Conservation (phyloP, 805 yeast genomes). For the Hagleromyces aurorensis region DNA sequence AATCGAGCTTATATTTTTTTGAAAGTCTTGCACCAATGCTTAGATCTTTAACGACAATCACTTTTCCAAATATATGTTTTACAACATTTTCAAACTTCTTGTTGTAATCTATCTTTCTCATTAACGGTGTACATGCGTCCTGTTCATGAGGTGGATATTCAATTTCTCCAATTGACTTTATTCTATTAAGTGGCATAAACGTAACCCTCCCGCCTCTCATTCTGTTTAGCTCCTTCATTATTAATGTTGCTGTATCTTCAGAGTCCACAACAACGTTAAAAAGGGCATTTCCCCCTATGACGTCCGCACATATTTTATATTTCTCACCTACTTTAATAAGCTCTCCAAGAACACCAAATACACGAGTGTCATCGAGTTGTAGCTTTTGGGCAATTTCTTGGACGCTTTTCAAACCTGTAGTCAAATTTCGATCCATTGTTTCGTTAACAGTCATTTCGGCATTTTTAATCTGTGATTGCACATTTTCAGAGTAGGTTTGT, state of each 20-base stretch:
- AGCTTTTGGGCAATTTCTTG: constrained; percentile 52
- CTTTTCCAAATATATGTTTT: constrained; percentile 70
- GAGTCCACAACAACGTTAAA: constrained; percentile 86
- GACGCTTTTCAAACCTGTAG: constrained; percentile 64
- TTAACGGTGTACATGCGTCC: constrained; percentile 56
- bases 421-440: constrained; percentile 67
- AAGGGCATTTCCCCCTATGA: constrained; percentile 77
- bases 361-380: constrained; percentile 46
- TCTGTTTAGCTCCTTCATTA: constrained; percentile 69
- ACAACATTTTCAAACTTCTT: constrained; percentile 56
- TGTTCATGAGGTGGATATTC: constrained; percentile 54
- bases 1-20: constrained; percentile 49
- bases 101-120: constrained; percentile 62
- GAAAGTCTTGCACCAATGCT: constrained; percentile 64
- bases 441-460: constrained; percentile 58
- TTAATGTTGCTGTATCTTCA: constrained; percentile 70
- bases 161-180: constrained; percentile 34
- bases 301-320: constrained; percentile 81
- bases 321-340: constrained; percentile 73
- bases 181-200: constrained; percentile 78
- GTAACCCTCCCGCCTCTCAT: constrained; percentile 79
- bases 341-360: constrained; percentile 82
- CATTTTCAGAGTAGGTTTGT: constrained; percentile 47
- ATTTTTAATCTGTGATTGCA: constrained; percentile 44
- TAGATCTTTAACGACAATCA: constrained; percentile 67